A percentile compares a stretch with the other conserved stretches of the same genome.
Evolutionary conservation across 495 filamentous ascomycete species (phyloP).

Genomic region (Entonaema liquescens): DNA sequence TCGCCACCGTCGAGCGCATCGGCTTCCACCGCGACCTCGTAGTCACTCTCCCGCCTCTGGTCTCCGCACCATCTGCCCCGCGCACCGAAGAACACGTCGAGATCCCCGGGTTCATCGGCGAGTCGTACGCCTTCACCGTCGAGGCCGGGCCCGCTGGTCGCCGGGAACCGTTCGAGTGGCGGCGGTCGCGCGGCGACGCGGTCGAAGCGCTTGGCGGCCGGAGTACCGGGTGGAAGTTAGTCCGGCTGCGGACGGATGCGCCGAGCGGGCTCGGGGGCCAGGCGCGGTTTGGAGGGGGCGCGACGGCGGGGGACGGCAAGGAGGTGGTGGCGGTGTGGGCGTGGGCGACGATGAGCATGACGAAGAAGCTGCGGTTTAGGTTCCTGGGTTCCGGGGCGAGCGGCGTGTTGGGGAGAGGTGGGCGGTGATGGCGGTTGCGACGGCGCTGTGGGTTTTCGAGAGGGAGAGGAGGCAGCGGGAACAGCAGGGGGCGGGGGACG

Average conservation of each 20-base stretch:
- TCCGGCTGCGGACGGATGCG: slow-evolving; percentile 27
- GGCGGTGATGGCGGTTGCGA: slow-evolving; percentile 45
- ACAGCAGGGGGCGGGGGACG: neutral
- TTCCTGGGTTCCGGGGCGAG: slow-evolving; percentile 43
- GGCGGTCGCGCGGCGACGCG: slow-evolving; percentile 34
- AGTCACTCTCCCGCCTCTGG: slow-evolving; percentile 18
- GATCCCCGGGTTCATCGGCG: neutral
- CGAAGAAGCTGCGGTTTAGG: slow-evolving; percentile 37
- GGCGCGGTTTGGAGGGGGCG: neutral
- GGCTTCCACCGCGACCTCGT: neutral
- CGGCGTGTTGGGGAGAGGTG: slow-evolving; percentile 43
- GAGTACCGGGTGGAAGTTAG: slow-evolving; percentile 41
- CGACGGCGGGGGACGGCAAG: slow-evolving; percentile 29
- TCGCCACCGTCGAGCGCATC: slow-evolving; percentile 24
- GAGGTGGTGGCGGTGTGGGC: slow-evolving; percentile 46
- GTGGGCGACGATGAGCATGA: slow-evolving; percentile 14
- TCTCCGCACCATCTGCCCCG: neutral
- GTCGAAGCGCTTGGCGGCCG: slow-evolving; percentile 25
- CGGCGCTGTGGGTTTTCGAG: slow-evolving; percentile 27
- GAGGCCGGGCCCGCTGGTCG: slow-evolving; percentile 16
- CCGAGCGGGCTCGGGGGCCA: slow-evolving; percentile 4
- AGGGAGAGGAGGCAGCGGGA: neutral
- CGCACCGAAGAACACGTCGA: slow-evolving; percentile 20
- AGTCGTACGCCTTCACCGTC: slow-evolving; percentile 35
- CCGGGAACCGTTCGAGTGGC: slow-evolving; percentile 47